A percentile compares a stretch with the other conserved stretches of the same genome.
Evolutionary conservation across 495 filamentous ascomycete species (phyloP).

Genomic region (Annulohypoxylon bovei): DNA sequence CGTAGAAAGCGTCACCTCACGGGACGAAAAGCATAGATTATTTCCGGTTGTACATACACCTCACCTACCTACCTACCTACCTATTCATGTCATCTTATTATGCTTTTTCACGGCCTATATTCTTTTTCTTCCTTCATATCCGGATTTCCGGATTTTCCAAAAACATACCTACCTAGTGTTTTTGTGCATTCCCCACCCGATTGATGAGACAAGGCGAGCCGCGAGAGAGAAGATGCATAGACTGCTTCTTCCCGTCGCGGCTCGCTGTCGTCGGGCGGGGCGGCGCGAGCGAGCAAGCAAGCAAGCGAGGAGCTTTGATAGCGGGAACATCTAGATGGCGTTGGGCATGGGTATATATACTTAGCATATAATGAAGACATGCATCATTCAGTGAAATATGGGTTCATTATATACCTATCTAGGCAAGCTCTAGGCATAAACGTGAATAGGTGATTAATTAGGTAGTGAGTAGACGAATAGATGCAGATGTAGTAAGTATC

Average conservation of each 20-base stretch:
- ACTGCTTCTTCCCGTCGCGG: slow-evolving; percentile 7
- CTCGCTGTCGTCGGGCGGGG: not conserved
- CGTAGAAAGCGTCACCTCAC: not conserved
- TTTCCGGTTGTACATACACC: slow-evolving; percentile 21
- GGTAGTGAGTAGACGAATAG: not conserved
- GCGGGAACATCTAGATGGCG: slow-evolving; percentile 23
- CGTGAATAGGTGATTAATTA: not conserved
- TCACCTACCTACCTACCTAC: not conserved
- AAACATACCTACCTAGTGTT: slow-evolving; percentile 6
- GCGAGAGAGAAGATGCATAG: slow-evolving; percentile 13
- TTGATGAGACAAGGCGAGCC: not conserved
- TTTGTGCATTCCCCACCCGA: slow-evolving; percentile 1
- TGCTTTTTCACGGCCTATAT: not conserved
- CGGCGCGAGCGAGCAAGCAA: slow-evolving; percentile 5
- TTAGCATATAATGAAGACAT: slow-evolving; percentile 24
- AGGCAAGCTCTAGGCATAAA: no score
- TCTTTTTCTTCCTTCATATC: not conserved
- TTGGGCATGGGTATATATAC: slow-evolving; percentile 19
- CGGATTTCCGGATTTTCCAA: not conserved
- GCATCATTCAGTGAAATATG: not conserved
- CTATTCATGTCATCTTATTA: not conserved
- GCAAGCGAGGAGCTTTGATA: slow-evolving; percentile 21
- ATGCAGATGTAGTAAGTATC: not conserved
- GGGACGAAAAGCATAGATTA: slow-evolving; percentile 1
- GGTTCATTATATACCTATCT: not conserved